Evolutionary conservation across 495 filamentous ascomycete species (phyloP).

Genomic region (Extremus antarcticus): DNA sequence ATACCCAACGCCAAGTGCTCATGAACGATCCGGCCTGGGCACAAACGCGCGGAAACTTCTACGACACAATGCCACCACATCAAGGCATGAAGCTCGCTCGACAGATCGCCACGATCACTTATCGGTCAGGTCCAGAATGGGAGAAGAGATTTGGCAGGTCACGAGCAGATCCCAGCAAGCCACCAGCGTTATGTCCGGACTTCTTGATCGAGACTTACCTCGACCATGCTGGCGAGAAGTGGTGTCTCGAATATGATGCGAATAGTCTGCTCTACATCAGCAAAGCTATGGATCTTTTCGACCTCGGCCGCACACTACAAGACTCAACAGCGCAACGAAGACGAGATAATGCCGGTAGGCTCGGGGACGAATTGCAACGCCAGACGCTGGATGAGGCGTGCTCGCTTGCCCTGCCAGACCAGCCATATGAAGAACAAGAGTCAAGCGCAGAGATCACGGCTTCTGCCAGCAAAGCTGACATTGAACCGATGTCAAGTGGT

Average conservation of each 20-base stretch:
- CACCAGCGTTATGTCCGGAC: slow-evolving; percentile 87
- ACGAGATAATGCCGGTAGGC: slow-evolving; percentile 38
- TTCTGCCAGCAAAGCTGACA: slow-evolving; percentile 6
- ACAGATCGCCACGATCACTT: slow-evolving; percentile 96
- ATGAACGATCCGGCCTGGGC: slow-evolving; percentile 99
- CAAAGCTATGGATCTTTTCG: slow-evolving; percentile 98
- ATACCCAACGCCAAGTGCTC: slow-evolving; percentile 91
- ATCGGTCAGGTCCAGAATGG: slow-evolving; percentile 95
- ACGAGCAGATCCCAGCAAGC: slow-evolving; percentile 73
- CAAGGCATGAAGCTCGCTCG: slow-evolving; percentile 95
- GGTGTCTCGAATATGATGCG: slow-evolving; percentile 93
- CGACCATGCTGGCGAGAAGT: slow-evolving; percentile 97
- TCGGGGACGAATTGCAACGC: slow-evolving; percentile 29
- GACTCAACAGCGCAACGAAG: slow-evolving; percentile 38
- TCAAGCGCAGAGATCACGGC: slow-evolving; percentile 29
- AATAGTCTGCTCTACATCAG: slow-evolving; percentile 95
- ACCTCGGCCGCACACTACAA: slow-evolving; percentile 65
- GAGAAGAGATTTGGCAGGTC: slow-evolving; percentile 86
- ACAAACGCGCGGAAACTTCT: slow-evolving; percentile 79
- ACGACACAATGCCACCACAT: slow-evolving; percentile 79
- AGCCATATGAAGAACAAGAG: slow-evolving; percentile 73
- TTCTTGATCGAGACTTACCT: slow-evolving; percentile 98
- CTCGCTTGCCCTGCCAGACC: slow-evolving; percentile 72
- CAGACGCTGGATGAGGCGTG: slow-evolving; percentile 36
- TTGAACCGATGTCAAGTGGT: not conserved